Evolutionary conservation across 345 rosid species (phyloP).

Genomic region (Adansonia digitata): DNA sequence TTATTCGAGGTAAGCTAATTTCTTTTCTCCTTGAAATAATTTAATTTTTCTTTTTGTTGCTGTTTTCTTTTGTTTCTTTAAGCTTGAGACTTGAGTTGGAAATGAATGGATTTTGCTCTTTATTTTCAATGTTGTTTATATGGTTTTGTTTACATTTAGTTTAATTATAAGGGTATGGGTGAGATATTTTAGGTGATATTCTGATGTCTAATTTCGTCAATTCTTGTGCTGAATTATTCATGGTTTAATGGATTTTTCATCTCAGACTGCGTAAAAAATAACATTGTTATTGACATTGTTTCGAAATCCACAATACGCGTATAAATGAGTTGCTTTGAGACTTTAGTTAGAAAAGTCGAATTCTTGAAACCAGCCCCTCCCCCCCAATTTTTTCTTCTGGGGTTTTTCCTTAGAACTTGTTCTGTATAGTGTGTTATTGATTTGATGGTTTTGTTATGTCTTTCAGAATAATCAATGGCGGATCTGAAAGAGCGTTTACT

Average conservation of each 20-base stretch:
- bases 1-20: neutral
- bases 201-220: neutral
- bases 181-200: neutral
- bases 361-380: neutral
- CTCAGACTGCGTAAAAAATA: neutral
- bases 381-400: neutral
- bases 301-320: neutral
- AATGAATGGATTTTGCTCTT: neutral
- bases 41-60: neutral
- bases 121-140: neutral
- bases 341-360: neutral
- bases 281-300: neutral
- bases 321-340: neutral
- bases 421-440: neutral
- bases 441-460: neutral
- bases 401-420: neutral
- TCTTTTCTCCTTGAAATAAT: neutral
- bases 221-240: neutral
- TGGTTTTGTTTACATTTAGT: neutral
- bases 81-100: neutral
- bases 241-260: neutral
- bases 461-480: conserved; percentile 43
- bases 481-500: conserved; percentile 84
- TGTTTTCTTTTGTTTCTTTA: neutral
- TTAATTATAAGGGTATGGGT: neutral